Base-by-base conservation (phyloP, 345 rosid genomes). In the Cardamine occulta region DNA sequence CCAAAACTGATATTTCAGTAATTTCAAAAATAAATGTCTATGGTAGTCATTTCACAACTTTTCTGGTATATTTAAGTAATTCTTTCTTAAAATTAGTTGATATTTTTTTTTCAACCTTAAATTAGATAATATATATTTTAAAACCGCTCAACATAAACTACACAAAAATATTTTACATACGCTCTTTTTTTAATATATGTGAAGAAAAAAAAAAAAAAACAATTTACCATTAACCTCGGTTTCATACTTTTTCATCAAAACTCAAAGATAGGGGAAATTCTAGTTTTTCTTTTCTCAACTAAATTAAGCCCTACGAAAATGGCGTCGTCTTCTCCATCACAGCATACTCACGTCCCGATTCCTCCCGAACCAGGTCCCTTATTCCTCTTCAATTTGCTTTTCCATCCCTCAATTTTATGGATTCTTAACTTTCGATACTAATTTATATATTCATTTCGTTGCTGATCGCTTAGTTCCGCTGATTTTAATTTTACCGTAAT, bases 291-390 rank as follows among this genome's bases (percentile, higher is more conserved):
- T 12, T 40, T 40, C 45, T 40, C 45, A 13, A 40, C 47, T 40
- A 40, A 40, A 40, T 6, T 19, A 19, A 19, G 19, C n/a, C n/a
- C 47, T 40, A 40, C n/a, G 47, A 40, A 32, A 74, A 88, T 88
- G 95, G 89, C 83, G 12, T 84, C 90, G 65, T 81, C 86, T 74
- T 78, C 88, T 70, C 78, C 87, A 77, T 60, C 87, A 57, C 84
- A 77, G 74, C 83, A 63, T 57, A 73, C 84, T 28, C 81, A 72
- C 80, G 81, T 82, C 69, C 87, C 87, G 76, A 80, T 83, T 60
- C 73, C 85, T 63, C 78, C 85, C 4, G 81, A 79, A 39, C 70
- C 84, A 18, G 88, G 88, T 83, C 61, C 48, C 29, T 18, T 4
- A 5, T 70, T 51, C 48, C 34, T 51, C 55, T 66, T 44, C 64